Evolutionary conservation across 306 rosid genomes (phyloP).

Genomic region (Astragalus membranaceus): DNA sequence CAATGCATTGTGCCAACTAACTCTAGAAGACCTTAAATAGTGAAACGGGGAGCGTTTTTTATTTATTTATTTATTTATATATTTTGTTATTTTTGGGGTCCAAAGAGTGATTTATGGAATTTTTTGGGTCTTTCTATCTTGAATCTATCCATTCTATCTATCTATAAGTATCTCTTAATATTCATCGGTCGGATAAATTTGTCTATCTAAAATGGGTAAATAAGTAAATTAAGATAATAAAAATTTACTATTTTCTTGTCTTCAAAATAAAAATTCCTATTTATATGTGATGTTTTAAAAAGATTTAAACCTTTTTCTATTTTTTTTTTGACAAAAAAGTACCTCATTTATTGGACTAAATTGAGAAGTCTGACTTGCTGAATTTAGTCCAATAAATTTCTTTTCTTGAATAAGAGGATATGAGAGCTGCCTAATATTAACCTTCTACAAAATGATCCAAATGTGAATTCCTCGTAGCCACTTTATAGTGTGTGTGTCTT

Average conservation of each 20-base stretch:
- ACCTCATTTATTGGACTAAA: no score
- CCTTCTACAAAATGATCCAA: background rate
- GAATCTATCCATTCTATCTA: background rate
- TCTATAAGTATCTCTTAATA: background rate
- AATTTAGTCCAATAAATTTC: no score
- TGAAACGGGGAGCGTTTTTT: background rate
- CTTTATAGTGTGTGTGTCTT: no score
- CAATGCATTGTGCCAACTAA: background rate
- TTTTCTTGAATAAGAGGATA: background rate
- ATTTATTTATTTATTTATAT: background rate
- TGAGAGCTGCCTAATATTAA: background rate
- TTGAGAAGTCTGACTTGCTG: no score
- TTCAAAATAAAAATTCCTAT: background rate
- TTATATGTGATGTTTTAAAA: background rate
- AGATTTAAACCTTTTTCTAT: background rate
- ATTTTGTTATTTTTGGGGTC: slow-evolving; percentile 13
- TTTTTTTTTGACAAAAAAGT: no score
- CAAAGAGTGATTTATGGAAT: background rate
- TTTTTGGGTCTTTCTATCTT: background rate
- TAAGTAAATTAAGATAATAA: background rate
- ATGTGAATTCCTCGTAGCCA: background rate
- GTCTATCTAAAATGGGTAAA: background rate
- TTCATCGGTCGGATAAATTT: background rate
- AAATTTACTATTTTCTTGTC: background rate
- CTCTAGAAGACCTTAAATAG: slow-evolving; percentile 10